Percentiles rank a stretch among this genome's conserved stretches.
Evolutionary conservation across 257 asterid species (phyloP).

Genomic region (Solanum appendiculatum): DNA sequence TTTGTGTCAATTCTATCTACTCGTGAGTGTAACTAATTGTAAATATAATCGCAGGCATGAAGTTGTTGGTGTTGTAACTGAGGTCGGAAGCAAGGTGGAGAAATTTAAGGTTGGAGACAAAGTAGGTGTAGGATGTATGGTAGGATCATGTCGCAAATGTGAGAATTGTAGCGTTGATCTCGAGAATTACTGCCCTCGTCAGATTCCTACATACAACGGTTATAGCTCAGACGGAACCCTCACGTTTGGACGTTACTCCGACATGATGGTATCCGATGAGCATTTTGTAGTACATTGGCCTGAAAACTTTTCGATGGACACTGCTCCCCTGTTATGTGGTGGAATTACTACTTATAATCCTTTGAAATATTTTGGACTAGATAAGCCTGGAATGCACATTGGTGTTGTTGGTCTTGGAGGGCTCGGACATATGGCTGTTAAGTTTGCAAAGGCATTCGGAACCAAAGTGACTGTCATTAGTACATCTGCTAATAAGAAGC

Average conservation of each 20-base stretch:
- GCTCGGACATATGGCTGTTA: constrained; percentile 45
- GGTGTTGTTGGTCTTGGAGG: constrained; percentile 56
- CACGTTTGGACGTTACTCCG: constrained; percentile 54
- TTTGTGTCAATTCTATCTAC: neutral
- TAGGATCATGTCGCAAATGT: constrained; percentile 52
- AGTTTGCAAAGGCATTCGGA: constrained; percentile 56
- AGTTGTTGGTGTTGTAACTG: constrained; percentile 53
- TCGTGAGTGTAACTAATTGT: neutral
- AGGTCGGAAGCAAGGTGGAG: constrained; percentile 42
- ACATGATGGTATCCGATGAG: constrained; percentile 41
- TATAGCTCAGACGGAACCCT: constrained; percentile 24
- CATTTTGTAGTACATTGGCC: constrained; percentile 51
- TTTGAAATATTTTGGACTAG: no score
- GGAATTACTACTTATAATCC: no score
- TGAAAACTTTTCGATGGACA: constrained; percentile 31
- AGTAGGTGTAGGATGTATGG: constrained; percentile 57
- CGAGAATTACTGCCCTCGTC: constrained; percentile 37
- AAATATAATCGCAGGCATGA: constrained; percentile 38
- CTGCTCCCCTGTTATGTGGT: constrained; percentile 47
- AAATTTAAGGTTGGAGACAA: constrained; percentile 49
- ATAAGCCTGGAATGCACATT: constrained; percentile 30
- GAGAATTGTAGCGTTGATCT: constrained; percentile 33
- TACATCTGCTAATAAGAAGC: constrained; percentile 29
- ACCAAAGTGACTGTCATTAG: constrained; percentile 42
- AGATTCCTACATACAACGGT: constrained; percentile 19